These are phyloP conservation scores for Malus sylvestris DNA, from an alignment of 306 rosid species.

Conservation along the genomic window DNA sequence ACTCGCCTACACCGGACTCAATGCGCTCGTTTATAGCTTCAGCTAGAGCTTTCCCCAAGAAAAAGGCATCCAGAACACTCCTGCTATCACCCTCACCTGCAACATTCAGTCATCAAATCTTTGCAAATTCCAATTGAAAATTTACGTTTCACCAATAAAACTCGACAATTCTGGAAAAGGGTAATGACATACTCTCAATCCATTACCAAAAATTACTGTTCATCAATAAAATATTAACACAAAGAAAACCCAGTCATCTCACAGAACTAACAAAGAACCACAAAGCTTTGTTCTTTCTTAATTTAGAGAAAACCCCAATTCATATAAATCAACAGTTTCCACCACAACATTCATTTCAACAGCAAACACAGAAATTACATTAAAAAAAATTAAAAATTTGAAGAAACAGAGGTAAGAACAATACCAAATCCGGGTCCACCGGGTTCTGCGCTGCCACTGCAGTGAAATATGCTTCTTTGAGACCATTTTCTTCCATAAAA, in stretches of 20 bases:
- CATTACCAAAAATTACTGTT: not conserved
- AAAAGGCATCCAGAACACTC: conserved; percentile 84
- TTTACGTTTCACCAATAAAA: not conserved
- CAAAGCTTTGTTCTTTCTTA: not conserved
- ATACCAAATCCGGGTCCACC: conserved; percentile 59
- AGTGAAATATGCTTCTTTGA: conserved; percentile 23
- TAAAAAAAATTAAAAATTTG: not conserved
- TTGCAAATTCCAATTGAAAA: not conserved
- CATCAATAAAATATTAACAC: not conserved
- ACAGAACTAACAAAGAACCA: not conserved
- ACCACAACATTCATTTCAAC: not conserved
- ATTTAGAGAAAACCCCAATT: not conserved
- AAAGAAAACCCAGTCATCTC: not conserved
- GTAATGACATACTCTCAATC: not conserved
- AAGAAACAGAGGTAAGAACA: not conserved
- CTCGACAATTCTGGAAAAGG: not conserved
- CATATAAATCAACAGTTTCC: not conserved
- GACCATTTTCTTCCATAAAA: conserved; percentile 22
- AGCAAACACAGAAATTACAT: not conserved
- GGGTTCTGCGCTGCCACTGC: conserved; percentile 41
- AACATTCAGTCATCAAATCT: conserved; percentile 13
- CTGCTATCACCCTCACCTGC: conserved; percentile 68
- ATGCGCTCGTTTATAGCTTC: conserved; percentile 86
- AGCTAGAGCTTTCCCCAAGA: conserved; percentile 92
- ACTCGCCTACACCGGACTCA: conserved; percentile 81